A percentile compares a stretch with the other conserved stretches of the same genome.
phyloP scores from a whole-genome alignment of 495 filamentous ascomycete species.

The Acidiella bohemica region DNA sequence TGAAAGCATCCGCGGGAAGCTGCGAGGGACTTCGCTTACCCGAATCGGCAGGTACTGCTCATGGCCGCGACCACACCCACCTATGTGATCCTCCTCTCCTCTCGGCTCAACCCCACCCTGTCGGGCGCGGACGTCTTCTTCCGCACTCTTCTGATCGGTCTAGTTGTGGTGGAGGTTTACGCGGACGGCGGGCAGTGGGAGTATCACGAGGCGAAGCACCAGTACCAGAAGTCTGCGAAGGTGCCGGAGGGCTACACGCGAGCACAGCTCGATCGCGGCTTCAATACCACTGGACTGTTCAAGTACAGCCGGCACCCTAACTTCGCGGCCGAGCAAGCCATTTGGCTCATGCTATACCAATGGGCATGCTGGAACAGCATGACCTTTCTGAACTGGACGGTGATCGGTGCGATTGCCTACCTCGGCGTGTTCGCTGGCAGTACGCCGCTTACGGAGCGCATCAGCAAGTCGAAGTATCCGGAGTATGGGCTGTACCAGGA shows the following conservation, averaged over 20 bases:
- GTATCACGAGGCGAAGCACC: slow-evolving; percentile 67
- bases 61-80: slow-evolving; percentile 64
- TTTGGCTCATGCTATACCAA: slow-evolving; percentile 78
- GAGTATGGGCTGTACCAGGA: slow-evolving; percentile 80
- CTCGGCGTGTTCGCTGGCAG: slow-evolving; percentile 77
- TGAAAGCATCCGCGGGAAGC: no score
- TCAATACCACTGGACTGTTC: slow-evolving; percentile 76
- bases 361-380: slow-evolving; percentile 69
- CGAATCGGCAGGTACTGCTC: slow-evolving; percentile 39
- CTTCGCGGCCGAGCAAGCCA: slow-evolving; percentile 79
- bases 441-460: slow-evolving; percentile 71
- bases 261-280: slow-evolving; percentile 82
- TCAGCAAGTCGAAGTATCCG: slow-evolving; percentile 69
- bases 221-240: slow-evolving; percentile 58
- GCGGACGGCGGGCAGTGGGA: slow-evolving; percentile 93
- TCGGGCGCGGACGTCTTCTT: slow-evolving; percentile 52
- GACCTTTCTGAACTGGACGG: slow-evolving; percentile 63
- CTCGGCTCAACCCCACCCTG: slow-evolving; percentile 30
- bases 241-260: slow-evolving; percentile 47
- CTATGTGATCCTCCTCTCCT: slow-evolving; percentile 60
- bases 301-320: slow-evolving; percentile 82
- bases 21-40: no score
- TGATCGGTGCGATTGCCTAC: slow-evolving; percentile 53
- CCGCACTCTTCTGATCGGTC: slow-evolving; percentile 49
- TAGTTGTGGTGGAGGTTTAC: slow-evolving; percentile 62